A percentile compares a stretch with the other conserved stretches of the same genome.
Conservation (phyloP, 2,329 filamentous ascomycete species). For the Falciphora oryzae region DNA sequence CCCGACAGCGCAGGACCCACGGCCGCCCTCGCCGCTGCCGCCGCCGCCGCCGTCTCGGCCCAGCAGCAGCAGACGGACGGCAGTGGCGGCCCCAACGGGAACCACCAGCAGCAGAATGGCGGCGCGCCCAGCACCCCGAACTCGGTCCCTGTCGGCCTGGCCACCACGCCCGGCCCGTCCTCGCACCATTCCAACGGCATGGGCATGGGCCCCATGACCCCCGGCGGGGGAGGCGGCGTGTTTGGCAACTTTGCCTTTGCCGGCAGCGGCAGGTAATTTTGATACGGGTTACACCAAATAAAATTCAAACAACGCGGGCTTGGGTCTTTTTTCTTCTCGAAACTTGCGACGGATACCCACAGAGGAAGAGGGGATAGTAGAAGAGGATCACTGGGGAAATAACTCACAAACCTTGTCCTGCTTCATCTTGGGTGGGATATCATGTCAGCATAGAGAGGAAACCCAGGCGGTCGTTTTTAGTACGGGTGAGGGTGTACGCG, state of each 20-base stretch:
- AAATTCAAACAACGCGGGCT: background rate
- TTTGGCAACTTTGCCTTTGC: conserved; percentile 67
- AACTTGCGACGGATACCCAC: background rate
- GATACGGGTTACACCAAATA: background rate
- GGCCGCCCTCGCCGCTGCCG: conserved; percentile 22
- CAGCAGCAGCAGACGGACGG: conserved; percentile 20
- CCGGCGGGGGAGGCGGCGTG: conserved; percentile 66
- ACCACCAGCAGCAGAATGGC: conserved; percentile 25
- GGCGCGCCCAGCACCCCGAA: conserved; percentile 57
- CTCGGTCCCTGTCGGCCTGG: conserved; percentile 46
- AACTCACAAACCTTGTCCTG: background rate
- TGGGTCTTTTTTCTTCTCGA: background rate
- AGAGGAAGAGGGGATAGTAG: background rate
- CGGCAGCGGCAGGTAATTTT: conserved; percentile 13
- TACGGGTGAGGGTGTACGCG: background rate
- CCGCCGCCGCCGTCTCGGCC: conserved; percentile 2
- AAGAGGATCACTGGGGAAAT: background rate
- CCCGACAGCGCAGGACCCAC: conserved; percentile 44
- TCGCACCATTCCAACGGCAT: conserved; percentile 51
- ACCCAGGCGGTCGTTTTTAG: too few species aligned
- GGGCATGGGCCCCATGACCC: conserved; percentile 68
- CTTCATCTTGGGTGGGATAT: background rate
- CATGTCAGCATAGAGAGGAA: background rate
- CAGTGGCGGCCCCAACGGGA: conserved; percentile 18
- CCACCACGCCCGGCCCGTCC: conserved; percentile 65